Base-by-base conservation (phyloP, 768 basidiomycete genomes). In the Pleurotus tuber-regium region DNA sequence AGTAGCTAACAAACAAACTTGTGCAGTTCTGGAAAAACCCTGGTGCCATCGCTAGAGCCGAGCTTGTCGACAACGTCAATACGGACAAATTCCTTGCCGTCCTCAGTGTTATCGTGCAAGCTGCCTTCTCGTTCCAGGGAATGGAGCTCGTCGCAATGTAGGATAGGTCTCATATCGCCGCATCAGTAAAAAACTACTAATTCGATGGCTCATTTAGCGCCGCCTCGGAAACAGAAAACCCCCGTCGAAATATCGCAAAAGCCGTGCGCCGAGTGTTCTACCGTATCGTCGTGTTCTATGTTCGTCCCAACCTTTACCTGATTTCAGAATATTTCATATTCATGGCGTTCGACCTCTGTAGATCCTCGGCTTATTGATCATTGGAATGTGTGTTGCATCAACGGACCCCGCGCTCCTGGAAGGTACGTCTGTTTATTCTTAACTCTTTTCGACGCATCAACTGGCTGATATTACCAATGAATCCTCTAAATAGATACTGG, bases 371-470 rank as follows among this genome's bases (percentile, higher is more conserved):
- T 73, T 88, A 50, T 61, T 89, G 49, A 79, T 86, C 63, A 82
- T 86, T 33, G 89, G 89, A 51, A 83, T 92, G 84, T 75, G 91
- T 31, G 86, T 93, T 39, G 79, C 87, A 1, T 87, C 77, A 55
- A 70, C 82, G 58, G 82, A 92, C 62, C 60, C 65, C 0, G 60
- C 66, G 9, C 70, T 89, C 36, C 73, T 85, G 28, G 61, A 67
- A 51, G 55, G 70, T 66, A 52, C 26, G 12, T 19, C 21, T 5
- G 10, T 23, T 4, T 12, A 4, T 8, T 24, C 23, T n/a, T 21
- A 10, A 2, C 26, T 29, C 18, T 29, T 36, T 2, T 16, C 23
- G 40, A 23, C 40, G 40, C 16, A 42, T 1, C 1, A 23, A 24
- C 1, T 19, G n/a, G n/a, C n/a, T n/a, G n/a, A n/a, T n/a, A n/a